Evolutionary conservation across 1,284 basidiomycete genomes (phyloP).

Genomic region (Pulchroboletus neoregius): DNA sequence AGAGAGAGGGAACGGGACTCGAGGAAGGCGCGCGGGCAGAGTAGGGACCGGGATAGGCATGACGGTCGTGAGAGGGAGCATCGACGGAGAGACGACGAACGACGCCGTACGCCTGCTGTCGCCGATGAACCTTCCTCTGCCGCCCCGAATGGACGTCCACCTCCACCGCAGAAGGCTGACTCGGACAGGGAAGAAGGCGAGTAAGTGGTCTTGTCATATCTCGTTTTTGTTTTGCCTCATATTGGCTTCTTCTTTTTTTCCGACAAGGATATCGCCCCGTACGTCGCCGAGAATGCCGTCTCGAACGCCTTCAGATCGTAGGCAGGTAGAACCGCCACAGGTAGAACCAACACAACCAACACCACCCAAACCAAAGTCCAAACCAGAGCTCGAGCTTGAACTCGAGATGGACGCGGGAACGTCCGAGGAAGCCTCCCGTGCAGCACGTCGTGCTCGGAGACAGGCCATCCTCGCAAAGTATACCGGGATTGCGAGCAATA

Average conservation of each 20-base stretch:
- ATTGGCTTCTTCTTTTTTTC: neutral
- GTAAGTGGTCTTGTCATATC: constrained; percentile 49
- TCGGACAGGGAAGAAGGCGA: constrained; percentile 76
- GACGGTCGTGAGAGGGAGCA: constrained; percentile 35
- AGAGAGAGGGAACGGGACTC: constrained; percentile 19
- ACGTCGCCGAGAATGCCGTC: constrained; percentile 35
- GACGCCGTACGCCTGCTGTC: constrained; percentile 21
- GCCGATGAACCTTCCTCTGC: constrained; percentile 11
- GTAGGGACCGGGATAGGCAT: constrained; percentile 38
- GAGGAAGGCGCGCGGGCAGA: constrained; percentile 37
- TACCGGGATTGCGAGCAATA: constrained; percentile 44
- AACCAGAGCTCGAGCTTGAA: constrained; percentile 48
- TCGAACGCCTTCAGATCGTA: constrained; percentile 25
- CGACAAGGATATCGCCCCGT: constrained; percentile 57
- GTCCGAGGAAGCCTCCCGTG: constrained; percentile 69
- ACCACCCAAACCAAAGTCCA: constrained; percentile 24
- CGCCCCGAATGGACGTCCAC: constrained; percentile 18
- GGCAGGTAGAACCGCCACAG: constrained; percentile 16
- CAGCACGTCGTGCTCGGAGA: constrained; percentile 75
- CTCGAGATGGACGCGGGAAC: constrained; percentile 56
- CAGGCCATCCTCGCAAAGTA: constrained; percentile 87
- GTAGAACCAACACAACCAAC: constrained; percentile 30
- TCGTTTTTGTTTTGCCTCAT: constrained; percentile 10
- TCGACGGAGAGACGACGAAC: constrained; percentile 32
- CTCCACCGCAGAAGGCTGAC: constrained; percentile 34